phyloP scores from a whole-genome alignment of 805 yeast species.

The Metschnikowia anglica region DNA sequence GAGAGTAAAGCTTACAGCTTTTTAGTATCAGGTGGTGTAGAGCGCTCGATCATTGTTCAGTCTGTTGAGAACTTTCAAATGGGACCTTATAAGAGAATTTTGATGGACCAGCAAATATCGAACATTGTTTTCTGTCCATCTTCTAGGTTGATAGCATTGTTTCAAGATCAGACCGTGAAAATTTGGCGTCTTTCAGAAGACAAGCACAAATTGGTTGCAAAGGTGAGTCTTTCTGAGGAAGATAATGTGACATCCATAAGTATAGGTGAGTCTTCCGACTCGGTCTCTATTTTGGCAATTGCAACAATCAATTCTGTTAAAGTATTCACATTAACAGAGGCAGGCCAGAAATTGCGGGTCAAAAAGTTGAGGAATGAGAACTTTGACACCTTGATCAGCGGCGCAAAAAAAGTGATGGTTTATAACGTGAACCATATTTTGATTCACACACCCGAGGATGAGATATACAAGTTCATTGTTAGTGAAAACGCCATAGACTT shows the following conservation, averaged over 20 bases:
- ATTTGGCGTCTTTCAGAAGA: constrained; percentile 64
- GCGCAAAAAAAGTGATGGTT: constrained; percentile 57
- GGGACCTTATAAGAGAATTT: constrained; percentile 69
- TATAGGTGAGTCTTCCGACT: constrained; percentile 47
- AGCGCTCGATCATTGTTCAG: constrained; percentile 63
- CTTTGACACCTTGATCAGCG: constrained; percentile 45
- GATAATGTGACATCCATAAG: constrained; percentile 74
- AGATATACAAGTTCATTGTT: constrained; percentile 45
- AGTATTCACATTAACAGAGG: constrained; percentile 59
- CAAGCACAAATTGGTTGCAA: constrained; percentile 60
- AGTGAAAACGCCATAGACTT: constrained; percentile 28
- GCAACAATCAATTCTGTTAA: constrained; percentile 68
- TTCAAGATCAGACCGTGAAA: constrained; percentile 81
- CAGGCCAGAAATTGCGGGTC: constrained; percentile 43
- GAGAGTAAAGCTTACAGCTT: constrained; percentile 68
- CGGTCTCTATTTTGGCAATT: constrained; percentile 67
- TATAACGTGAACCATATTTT: constrained; percentile 46
- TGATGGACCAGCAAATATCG: constrained; percentile 57
- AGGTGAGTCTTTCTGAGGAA: constrained; percentile 66
- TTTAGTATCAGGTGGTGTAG: constrained; percentile 82
- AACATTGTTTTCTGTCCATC: constrained; percentile 49
- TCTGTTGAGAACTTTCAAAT: constrained; percentile 66
- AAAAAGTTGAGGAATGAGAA: constrained; percentile 49
- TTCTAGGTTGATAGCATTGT: constrained; percentile 60
- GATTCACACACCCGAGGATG: constrained; percentile 61